phyloP scores from a whole-genome alignment of 2,329 filamentous ascomycete genomes.

The Fusarium oxysporum region DNA sequence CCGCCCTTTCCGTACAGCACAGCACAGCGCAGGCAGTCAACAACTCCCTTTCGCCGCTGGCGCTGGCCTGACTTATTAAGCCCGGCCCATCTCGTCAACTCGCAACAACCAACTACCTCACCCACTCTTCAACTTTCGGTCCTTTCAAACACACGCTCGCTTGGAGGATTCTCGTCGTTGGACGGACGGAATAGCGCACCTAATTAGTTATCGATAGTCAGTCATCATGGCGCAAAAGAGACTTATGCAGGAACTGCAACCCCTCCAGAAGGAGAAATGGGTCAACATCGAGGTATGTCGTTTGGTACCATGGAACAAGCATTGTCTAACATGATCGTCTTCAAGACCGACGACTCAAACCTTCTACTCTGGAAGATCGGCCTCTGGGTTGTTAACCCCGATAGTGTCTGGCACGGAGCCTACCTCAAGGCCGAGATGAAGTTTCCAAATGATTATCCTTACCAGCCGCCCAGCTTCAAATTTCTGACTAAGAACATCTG shows the following conservation, averaged over 20 bases:
- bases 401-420: conserved; percentile 90
- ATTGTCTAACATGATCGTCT: conserved; percentile 16
- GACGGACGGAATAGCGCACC: not conserved
- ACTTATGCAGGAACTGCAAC: conserved; percentile 88
- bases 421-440: conserved; percentile 92
- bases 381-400: conserved; percentile 91
- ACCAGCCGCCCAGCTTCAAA: conserved; percentile 86
- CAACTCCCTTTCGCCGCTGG: conserved; percentile 29
- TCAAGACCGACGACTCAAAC: conserved; percentile 80
- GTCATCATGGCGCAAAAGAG: conserved; percentile 71
- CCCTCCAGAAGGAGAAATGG: conserved; percentile 90
- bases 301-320: not conserved
- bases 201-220: not conserved
- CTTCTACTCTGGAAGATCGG: conserved; percentile 89
- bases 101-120: conserved; percentile 12
- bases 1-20: conserved; percentile 41
- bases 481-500: conserved; percentile 81
- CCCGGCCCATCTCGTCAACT: conserved; percentile 29
- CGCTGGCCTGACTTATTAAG: conserved; percentile 42
- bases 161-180: conserved; percentile 4
- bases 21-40: not conserved
- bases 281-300: conserved; percentile 83
- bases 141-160: conserved; percentile 11
- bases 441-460: conserved; percentile 91
- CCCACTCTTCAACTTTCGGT: not conserved